Evolutionary conservation across 2,329 filamentous ascomycete genomes (phyloP).

Genomic region (Parastagonospora avenae): DNA sequence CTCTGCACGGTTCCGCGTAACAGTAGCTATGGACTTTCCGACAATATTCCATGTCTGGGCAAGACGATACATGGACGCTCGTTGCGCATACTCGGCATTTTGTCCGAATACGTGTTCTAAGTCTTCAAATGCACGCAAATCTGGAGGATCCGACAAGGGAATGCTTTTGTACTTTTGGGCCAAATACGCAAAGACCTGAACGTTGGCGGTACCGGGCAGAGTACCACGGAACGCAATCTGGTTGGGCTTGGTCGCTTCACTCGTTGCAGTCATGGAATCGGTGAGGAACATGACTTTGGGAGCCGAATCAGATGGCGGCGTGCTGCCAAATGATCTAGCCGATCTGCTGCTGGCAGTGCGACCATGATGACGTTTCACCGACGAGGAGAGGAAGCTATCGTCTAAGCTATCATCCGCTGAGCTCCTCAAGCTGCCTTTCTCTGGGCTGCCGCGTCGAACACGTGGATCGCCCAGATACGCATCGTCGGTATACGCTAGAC

Average conservation of each 20-base stretch:
- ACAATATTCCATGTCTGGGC: constrained; percentile 66
- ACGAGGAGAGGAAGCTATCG: constrained; percentile 59
- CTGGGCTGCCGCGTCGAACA: constrained; percentile 53
- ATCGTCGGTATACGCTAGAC: constrained; percentile 47
- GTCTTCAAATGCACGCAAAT: constrained; percentile 43
- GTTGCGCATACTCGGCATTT: constrained; percentile 60
- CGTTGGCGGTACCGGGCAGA: constrained; percentile 50
- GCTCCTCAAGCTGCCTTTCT: constrained; percentile 55
- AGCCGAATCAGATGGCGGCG: constrained; percentile 56
- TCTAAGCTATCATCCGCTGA: constrained; percentile 63
- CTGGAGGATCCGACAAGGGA: constrained; percentile 45
- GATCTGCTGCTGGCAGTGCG: constrained; percentile 54
- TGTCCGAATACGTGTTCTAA: constrained; percentile 54
- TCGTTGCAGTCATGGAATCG: constrained; percentile 53
- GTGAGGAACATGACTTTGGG: constrained; percentile 58
- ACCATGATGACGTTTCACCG: constrained; percentile 53
- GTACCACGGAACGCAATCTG: constrained; percentile 57
- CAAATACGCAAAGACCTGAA: constrained; percentile 48
- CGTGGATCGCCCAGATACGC: constrained; percentile 47
- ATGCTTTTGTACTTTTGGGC: constrained; percentile 53
- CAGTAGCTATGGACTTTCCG: constrained; percentile 56
- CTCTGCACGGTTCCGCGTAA: constrained; percentile 50
- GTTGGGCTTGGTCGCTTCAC: constrained; percentile 47
- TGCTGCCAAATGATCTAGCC: constrained; percentile 60
- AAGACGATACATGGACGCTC: constrained; percentile 55